These are phyloP conservation scores for Prorocentrum cordatum DNA, from an alignment of 169 alveolate genomes.

Conservation along the genomic window DNA sequence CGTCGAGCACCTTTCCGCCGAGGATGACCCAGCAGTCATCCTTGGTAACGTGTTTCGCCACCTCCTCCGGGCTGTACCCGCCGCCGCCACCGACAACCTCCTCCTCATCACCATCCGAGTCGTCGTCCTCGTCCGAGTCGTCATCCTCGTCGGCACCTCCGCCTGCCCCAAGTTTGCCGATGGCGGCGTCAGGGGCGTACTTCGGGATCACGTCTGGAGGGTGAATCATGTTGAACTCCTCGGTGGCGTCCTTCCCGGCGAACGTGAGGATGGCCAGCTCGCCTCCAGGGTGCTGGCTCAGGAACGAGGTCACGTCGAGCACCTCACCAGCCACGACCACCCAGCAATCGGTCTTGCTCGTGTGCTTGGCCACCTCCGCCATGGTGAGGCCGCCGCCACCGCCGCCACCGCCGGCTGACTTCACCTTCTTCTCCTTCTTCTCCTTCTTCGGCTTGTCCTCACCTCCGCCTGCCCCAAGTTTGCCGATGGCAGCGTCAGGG, in stretches of 20 bases:
- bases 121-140: too few species aligned
- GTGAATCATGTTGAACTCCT: not conserved
- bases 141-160: not conserved
- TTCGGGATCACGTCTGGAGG: not conserved
- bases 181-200: not conserved
- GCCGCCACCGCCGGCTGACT: not conserved
- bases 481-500: too few species aligned
- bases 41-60: constrained; percentile 76
- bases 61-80: constrained; percentile 56
- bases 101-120: too few species aligned
- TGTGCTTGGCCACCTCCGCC: not conserved
- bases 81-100: constrained; percentile 18
- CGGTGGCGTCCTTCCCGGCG: not conserved
- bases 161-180: not conserved
- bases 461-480: too few species aligned
- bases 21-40: constrained; percentile 80
- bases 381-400: not conserved
- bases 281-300: not conserved
- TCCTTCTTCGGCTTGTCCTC: not conserved
- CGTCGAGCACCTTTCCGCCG: constrained; percentile 76
- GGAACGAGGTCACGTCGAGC: not conserved
- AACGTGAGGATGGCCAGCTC: not conserved
- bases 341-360: not conserved
- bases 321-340: not conserved
- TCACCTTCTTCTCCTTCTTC: not conserved